Base-by-base conservation (phyloP, 768 basidiomycete species). In the Podaxis sp. region DNA sequence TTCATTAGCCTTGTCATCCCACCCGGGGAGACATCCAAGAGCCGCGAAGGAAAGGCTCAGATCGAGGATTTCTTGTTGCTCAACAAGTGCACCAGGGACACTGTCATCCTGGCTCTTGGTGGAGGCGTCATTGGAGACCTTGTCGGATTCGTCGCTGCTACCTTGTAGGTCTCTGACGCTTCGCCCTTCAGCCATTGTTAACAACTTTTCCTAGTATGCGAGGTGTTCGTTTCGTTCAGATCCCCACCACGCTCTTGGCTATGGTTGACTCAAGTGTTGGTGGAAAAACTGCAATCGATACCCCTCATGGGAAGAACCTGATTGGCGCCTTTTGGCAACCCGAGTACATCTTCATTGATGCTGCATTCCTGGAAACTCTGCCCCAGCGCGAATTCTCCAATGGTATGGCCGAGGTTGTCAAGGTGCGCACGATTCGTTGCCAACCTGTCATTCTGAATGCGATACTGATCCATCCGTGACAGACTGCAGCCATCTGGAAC, bases 401-500 rank as follows among this genome's bases (percentile, higher is more conserved):
- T 68, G 96, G 97, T 38, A 96, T 99, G 90, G 96, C 97, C 0
- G 96, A 99, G 72, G 90, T 98, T 2, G 88, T 98, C 70, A 99
- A 99, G 85, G 95, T 93, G 59, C 62, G 79, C 72, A 40, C 42
- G 40, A 46, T 50, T 40, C 40, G 51, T 38, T 57, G 21, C 44
- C 44, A 25, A 54, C 5, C 5, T 48, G 46, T 53, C 42, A 36
- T 63, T 9, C 27, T 42, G 23, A 21, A 11, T 18, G 23, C 58
- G 35, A 55, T 51, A 57, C 16, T 44, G 36, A 56, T 52, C 21
- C 52, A 58, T 57, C 61, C 38, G 44, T 55, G n/a, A 56, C 62
- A 96, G 96, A 99, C 97, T 25, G 96, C 97, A 4, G 97, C 95
- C n/a, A 98, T 98, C 68, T 98, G 96, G 96, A 86, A 93, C 72